Percentiles rank a stretch among this genome's conserved stretches.
These are phyloP conservation scores for Alternaria alternata DNA, from an alignment of 2,329 filamentous ascomycete genomes.

Conservation along the genomic window DNA sequence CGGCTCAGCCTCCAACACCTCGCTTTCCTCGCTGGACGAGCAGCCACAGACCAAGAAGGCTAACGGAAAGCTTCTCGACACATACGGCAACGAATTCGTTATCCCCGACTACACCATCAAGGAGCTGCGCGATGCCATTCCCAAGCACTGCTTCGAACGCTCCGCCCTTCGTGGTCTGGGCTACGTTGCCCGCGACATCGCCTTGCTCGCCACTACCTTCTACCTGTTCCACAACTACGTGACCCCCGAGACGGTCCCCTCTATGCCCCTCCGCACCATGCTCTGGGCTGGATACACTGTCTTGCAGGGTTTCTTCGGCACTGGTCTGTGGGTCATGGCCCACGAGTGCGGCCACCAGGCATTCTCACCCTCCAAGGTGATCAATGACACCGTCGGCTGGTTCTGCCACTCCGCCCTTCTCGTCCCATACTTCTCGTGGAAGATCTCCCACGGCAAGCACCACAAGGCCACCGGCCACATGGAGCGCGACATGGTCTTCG, in stretches of 20 bases:
- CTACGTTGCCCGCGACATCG: conserved; percentile 86
- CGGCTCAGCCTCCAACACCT: conserved; percentile 81
- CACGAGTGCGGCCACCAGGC: conserved; percentile 98
- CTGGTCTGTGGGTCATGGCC: conserved; percentile 93
- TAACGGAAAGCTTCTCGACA: conserved; percentile 77
- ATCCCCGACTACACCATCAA: conserved; percentile 97
- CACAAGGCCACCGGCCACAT: conserved; percentile 99
- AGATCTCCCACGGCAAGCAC: conserved; percentile 98
- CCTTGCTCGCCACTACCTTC: conserved; percentile 78
- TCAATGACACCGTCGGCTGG: conserved; percentile 95
- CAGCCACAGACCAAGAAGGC: conserved; percentile 59
- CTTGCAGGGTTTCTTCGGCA: conserved; percentile 90
- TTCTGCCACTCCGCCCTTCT: conserved; percentile 86
- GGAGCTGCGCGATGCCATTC: conserved; percentile 95
- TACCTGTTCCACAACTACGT: conserved; percentile 88
- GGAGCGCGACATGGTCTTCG: conserved; percentile 98
- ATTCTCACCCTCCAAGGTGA: conserved; percentile 87
- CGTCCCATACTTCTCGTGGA: conserved; percentile 99
- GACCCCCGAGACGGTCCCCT: conserved; percentile 83
- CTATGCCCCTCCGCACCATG: conserved; percentile 68
- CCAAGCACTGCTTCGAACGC: conserved; percentile 95
- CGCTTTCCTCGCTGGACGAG: conserved; percentile 84
- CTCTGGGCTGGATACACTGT: conserved; percentile 76
- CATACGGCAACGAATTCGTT: conserved; percentile 93
- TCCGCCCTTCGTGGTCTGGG: conserved; percentile 76